A percentile compares a stretch with the other conserved stretches of the same genome.
These are phyloP conservation scores for Durio zibethinus DNA, from an alignment of 345 rosid species.

Conservation along the genomic window DNA sequence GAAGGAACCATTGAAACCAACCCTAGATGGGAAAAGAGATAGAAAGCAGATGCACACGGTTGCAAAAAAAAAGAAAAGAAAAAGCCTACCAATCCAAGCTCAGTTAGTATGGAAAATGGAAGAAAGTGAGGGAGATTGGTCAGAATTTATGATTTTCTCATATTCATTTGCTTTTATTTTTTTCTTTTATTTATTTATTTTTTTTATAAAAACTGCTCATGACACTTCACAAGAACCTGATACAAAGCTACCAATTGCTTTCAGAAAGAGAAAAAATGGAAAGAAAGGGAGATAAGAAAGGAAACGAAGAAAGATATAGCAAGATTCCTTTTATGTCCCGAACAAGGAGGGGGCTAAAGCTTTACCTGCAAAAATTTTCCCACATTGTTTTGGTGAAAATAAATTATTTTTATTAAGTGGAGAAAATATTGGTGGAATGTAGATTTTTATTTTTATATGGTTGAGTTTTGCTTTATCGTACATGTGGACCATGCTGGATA, in stretches of 20 bases:
- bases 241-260: not conserved
- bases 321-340: constrained; percentile 15
- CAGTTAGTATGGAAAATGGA: not conserved
- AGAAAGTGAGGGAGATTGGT: not conserved
- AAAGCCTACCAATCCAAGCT: constrained; percentile 6
- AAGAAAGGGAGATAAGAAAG: not conserved
- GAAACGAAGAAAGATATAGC: not conserved
- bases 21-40: constrained; percentile 11
- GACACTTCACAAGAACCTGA: constrained; percentile 6
- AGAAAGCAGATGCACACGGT: not conserved
- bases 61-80: not conserved
- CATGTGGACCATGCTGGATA: constrained; percentile 1
- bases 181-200: not conserved
- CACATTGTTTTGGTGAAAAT: no score
- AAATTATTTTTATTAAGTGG: not conserved
- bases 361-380: not conserved
- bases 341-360: not conserved
- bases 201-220: not conserved
- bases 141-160: not conserved
- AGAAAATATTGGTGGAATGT: not conserved
- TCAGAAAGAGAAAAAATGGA: not conserved
- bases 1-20: not conserved
- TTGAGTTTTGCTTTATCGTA: constrained; percentile 5
- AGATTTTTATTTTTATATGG: not conserved
- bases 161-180: not conserved